Percentiles rank a stretch among this genome's conserved stretches.
Evolutionary conservation across 352 stramenopile species (phyloP).

Genomic region (Pythium utonaiense): DNA sequence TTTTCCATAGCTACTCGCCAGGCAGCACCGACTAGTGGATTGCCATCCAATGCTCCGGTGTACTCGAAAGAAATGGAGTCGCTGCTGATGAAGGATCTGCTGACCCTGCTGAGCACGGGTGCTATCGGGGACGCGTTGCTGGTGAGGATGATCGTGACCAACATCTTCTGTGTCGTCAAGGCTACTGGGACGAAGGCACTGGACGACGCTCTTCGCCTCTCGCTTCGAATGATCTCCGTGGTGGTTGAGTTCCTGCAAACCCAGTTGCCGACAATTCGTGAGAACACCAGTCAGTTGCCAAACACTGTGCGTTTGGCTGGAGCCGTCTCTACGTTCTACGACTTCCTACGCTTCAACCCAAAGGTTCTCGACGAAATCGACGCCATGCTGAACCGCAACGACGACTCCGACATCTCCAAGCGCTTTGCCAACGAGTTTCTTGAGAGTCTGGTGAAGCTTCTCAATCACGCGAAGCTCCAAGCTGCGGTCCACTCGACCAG

Average conservation of each 20-base stretch:
- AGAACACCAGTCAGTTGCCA: conserved; percentile 21
- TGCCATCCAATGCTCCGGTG: conserved; percentile 16
- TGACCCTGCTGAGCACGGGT: conserved; percentile 45
- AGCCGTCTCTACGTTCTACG: conserved; percentile 60
- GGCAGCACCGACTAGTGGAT: neutral
- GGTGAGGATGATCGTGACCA: conserved; percentile 76
- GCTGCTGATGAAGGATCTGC: conserved; percentile 58
- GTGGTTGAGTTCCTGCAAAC: conserved; percentile 52
- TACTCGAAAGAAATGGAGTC: conserved; percentile 74
- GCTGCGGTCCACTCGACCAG: conserved; percentile 24
- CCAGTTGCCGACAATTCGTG: conserved; percentile 15
- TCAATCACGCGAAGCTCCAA: conserved; percentile 51
- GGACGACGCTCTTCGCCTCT: conserved; percentile 56
- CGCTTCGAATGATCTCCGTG: conserved; percentile 35
- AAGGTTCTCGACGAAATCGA: conserved; percentile 46
- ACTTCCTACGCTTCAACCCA: conserved; percentile 55
- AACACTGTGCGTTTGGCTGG: conserved; percentile 41
- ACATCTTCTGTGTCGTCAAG: conserved; percentile 68
- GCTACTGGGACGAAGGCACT: conserved; percentile 24
- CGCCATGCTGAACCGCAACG: conserved; percentile 21
- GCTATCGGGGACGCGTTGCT: conserved; percentile 71
- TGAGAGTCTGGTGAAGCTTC: conserved; percentile 41
- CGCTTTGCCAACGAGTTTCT: conserved; percentile 38
- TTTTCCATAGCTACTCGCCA: conserved; percentile 51
- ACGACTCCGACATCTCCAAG: conserved; percentile 18